Conservation (phyloP, 208 protist genomes). For the Acanthamoeba castellanii region DNA sequence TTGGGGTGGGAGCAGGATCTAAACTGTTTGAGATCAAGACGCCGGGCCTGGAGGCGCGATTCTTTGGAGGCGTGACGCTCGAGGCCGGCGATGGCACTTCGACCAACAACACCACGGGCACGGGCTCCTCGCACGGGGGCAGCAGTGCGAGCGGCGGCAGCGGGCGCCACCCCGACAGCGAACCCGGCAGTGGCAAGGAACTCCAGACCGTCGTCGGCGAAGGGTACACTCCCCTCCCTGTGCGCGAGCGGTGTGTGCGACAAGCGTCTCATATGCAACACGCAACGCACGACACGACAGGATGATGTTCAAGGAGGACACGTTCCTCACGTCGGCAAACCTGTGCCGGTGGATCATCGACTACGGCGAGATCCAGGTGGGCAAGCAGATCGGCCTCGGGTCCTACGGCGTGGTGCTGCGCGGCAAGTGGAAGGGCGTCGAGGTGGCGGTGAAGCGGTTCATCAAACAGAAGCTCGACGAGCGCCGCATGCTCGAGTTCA, state of each 20-base stretch:
- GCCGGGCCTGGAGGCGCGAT: not conserved
- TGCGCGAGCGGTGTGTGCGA: not conserved
- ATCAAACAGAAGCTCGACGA: conserved; percentile 68
- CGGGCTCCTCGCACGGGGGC: not conserved
- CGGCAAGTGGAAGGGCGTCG: not conserved
- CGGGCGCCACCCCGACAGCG: not conserved
- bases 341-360: conserved; percentile 32
- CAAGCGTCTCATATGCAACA: not conserved
- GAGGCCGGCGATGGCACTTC: not conserved
- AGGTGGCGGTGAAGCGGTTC: conserved; percentile 57
- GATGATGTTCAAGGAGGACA: conserved; percentile 18
- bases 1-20: not conserved
- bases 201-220: not conserved
- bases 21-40: not conserved
- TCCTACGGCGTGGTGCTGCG: conserved; percentile 1
- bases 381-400: not conserved
- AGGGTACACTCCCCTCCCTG: not conserved
- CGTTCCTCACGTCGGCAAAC: not conserved
- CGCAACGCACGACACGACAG: not conserved
- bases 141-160: not conserved
- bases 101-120: not conserved
- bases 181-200: not conserved
- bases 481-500: conserved; percentile 71
- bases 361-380: conserved; percentile 5
- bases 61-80: not conserved